Percentiles rank a stretch among this genome's conserved stretches.
These are phyloP conservation scores for Irpex lacteus DNA, from an alignment of 1,284 basidiomycete genomes.

Conservation along the genomic window DNA sequence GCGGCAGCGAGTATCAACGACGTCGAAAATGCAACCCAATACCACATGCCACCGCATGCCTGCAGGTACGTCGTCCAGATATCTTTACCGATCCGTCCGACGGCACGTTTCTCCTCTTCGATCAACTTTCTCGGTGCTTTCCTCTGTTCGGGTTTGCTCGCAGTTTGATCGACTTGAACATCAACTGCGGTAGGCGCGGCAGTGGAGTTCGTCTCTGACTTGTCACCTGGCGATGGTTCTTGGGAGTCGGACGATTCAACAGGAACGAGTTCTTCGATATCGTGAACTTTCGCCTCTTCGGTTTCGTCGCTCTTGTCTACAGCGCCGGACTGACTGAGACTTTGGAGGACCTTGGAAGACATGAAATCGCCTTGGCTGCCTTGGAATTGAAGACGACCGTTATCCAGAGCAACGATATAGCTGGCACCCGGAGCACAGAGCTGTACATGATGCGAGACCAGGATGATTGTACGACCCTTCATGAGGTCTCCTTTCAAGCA, in stretches of 20 bases:
- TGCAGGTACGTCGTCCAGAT: slow-evolving; percentile 83
- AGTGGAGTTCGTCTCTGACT: slow-evolving; percentile 48
- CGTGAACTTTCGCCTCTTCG: slow-evolving; percentile 22
- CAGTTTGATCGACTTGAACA: slow-evolving; percentile 24
- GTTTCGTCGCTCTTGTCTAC: slow-evolving; percentile 38
- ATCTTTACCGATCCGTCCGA: slow-evolving; percentile 74
- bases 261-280: slow-evolving; percentile 23
- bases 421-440: slow-evolving; percentile 67
- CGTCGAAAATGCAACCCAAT: slow-evolving; percentile 70
- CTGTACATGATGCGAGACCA: slow-evolving; percentile 91
- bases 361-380: slow-evolving; percentile 71
- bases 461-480: slow-evolving; percentile 74
- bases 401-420: slow-evolving; percentile 82
- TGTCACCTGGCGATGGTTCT: slow-evolving; percentile 18
- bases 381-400: slow-evolving; percentile 77
- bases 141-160: slow-evolving; percentile 45
- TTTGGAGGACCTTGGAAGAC: slow-evolving; percentile 59
- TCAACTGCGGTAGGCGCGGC: slow-evolving; percentile 32
- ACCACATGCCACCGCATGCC: slow-evolving; percentile 64
- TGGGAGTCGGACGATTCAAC: neutral
- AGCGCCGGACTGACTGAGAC: slow-evolving; percentile 64
- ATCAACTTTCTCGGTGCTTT: slow-evolving; percentile 82
- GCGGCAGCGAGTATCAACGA: slow-evolving; percentile 64
- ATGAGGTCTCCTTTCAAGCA: slow-evolving; percentile 87
- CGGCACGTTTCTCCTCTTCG: slow-evolving; percentile 87